A percentile compares a stretch with the other conserved stretches of the same genome.
Evolutionary conservation across 2,329 filamentous ascomycete genomes (phyloP).

Genomic region (Ophiostoma sp.): DNA sequence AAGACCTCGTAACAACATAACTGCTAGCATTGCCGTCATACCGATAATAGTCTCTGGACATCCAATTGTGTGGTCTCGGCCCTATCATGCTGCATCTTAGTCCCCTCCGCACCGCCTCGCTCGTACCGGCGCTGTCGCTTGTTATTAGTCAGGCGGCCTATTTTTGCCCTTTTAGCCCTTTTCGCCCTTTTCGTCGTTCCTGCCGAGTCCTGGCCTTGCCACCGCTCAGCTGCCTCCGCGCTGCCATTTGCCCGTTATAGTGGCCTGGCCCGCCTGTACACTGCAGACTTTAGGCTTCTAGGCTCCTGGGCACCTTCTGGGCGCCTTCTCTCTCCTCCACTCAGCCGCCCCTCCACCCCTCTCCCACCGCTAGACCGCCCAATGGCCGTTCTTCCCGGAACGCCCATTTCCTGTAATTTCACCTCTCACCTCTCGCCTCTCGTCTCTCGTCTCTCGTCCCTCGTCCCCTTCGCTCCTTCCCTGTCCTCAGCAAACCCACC

Average conservation of each 20-base stretch:
- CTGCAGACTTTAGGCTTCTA: background rate
- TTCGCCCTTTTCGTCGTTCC: conserved; percentile 6
- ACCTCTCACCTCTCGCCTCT: background rate
- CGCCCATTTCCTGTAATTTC: background rate
- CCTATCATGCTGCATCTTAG: background rate
- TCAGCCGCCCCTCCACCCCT: conserved; percentile 15
- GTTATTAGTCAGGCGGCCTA: conserved; percentile 5
- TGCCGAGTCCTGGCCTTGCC: conserved; percentile 16
- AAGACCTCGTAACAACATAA: too few relatives aligned
- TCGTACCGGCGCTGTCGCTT: background rate
- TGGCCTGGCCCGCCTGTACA: background rate
- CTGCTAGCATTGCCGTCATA: background rate
- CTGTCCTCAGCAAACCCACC: conserved; percentile 7
- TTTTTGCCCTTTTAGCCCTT: conserved; percentile 13
- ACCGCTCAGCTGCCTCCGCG: background rate
- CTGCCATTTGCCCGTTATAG: conserved; percentile 15
- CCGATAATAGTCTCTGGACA: background rate
- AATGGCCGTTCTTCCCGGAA: conserved; percentile 17
- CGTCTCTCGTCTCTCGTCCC: too few relatives aligned
- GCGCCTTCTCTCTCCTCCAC: conserved; percentile 7
- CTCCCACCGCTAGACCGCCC: conserved; percentile 15
- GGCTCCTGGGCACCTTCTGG: background rate
- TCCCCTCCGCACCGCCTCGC: conserved; percentile 3
- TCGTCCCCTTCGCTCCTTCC: conserved; percentile 1
- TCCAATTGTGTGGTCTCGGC: background rate